A percentile compares a stretch with the other conserved stretches of the same genome.
Conservation (phyloP, 441 rosid genomes). For the Syzygium syzygioides region DNA sequence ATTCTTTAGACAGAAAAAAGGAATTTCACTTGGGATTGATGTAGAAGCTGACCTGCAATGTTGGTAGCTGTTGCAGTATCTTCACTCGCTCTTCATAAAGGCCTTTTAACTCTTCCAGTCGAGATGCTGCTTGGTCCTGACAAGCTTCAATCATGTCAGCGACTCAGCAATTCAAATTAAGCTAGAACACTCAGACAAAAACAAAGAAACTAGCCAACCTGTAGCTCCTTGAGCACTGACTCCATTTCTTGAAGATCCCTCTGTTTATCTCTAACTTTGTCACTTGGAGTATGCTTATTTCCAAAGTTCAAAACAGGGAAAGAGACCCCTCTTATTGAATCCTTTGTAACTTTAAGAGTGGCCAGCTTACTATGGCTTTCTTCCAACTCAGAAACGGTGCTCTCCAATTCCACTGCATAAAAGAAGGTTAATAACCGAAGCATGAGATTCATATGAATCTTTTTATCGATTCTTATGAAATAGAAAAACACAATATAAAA, state of each 20-base stretch:
- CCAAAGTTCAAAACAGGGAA: conserved; percentile 71
- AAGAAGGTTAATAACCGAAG: conserved; percentile 13
- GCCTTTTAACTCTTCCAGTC: conserved; percentile 57
- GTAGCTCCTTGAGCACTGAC: conserved; percentile 55
- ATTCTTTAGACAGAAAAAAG: conserved; percentile 16
- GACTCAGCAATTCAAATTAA: background rate
- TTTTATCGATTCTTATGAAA: conserved; percentile 2
- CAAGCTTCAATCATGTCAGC: conserved; percentile 20
- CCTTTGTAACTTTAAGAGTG: conserved; percentile 76
- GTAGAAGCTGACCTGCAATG: conserved; percentile 54
- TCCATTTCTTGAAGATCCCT: conserved; percentile 80
- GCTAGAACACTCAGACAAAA: background rate
- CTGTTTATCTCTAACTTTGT: conserved; percentile 64
- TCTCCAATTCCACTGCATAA: conserved; percentile 70
- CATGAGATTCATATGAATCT: conserved; percentile 1
- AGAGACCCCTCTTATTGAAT: conserved; percentile 73
- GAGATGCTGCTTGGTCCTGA: conserved; percentile 73
- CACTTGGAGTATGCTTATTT: conserved; percentile 53
- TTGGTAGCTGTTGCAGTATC: conserved; percentile 44
- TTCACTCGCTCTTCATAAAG: conserved; percentile 73
- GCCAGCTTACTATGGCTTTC: conserved; percentile 64
- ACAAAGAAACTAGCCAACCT: conserved; percentile 23
- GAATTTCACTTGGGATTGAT: conserved; percentile 12
- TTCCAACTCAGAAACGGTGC: conserved; percentile 54
- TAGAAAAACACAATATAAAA: background rate